These are phyloP conservation scores for Pulveroboletus sp. DNA, from an alignment of 768 basidiomycete genomes.

Conservation along the genomic window DNA sequence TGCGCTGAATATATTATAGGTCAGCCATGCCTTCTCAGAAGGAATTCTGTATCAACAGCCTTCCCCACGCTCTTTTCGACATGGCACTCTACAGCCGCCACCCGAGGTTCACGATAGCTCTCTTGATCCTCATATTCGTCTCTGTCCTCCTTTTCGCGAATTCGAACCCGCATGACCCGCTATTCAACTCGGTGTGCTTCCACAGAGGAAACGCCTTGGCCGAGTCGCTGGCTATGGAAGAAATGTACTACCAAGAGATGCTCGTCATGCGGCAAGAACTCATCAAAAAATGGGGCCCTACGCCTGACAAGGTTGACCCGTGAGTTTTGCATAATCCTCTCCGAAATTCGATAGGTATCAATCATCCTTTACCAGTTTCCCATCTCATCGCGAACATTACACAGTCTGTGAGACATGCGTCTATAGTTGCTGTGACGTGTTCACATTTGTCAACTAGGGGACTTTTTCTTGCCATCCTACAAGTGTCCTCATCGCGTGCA, in stretches of 20 bases:
- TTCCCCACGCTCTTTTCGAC: slow-evolving; percentile 9
- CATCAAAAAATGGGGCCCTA: slow-evolving; percentile 56
- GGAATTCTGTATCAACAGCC: slow-evolving; percentile 12
- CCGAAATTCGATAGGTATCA: not conserved
- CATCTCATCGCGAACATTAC: slow-evolving; percentile 30
- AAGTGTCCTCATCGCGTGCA: slow-evolving; percentile 49
- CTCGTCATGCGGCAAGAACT: slow-evolving; percentile 42
- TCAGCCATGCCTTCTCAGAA: too few species aligned
- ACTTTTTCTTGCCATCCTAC: slow-evolving; percentile 51
- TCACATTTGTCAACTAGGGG: slow-evolving; percentile 40
- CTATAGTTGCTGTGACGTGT: not conserved
- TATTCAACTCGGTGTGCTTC: slow-evolving; percentile 5
- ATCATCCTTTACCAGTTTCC: slow-evolving; percentile 19
- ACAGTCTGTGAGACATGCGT: slow-evolving; percentile 24
- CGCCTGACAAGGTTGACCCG: slow-evolving; percentile 41
- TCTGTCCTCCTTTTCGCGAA: slow-evolving; percentile 27
- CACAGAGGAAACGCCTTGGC: slow-evolving; percentile 2
- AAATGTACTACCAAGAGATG: slow-evolving; percentile 38
- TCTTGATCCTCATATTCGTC: slow-evolving; percentile 25
- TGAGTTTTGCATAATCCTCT: slow-evolving; percentile 7
- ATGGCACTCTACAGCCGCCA: slow-evolving; percentile 30
- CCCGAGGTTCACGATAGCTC: slow-evolving; percentile 28
- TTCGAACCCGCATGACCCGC: slow-evolving; percentile 7
- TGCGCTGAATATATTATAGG: too few species aligned
- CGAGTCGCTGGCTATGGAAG: slow-evolving; percentile 18